Base-by-base conservation (phyloP, 2,329 filamentous ascomycete genomes). In the Sporothrix euskadiensis region DNA sequence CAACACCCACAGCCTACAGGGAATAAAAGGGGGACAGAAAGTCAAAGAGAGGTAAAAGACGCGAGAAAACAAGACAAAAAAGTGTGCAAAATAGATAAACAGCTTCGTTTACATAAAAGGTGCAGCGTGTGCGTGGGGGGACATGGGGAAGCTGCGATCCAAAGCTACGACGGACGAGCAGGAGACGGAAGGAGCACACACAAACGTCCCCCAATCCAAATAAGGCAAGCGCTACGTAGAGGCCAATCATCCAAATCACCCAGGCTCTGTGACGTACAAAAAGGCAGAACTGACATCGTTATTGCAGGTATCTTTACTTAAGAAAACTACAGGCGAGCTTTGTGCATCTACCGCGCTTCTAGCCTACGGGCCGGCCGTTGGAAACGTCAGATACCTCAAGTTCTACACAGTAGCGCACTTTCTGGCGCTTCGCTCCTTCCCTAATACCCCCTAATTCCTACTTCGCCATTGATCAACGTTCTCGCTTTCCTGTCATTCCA, bases 111-210 rank as follows among this genome's bases (percentile, higher is more conserved):
- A 66, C 22, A 14, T 9, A 26, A 66, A 47, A n/a, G 14, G 35
- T 65, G 35, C 14, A 49, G 35, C 16, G 35, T 41, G 59, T 30
- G 30, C 41, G 59, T 35, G 59, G 59, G 32, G n/a, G 7, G 4
- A 19, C 16, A 22, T 5, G 32, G 57, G 26, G 26, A 26, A 26
- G 26, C 26, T 26, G 26, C 26, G 26, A 26, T 26, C 26, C 26
- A 26, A 63, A 41, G 35, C 19, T 61, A 61, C 19, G 16, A 30
- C 30, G 7, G 32, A 22, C 19, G 57, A 10, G 22, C 57, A 63
- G 19, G 6, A 63, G 59, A 63, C 59, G 35, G 57, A 63, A 63
- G 59, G 59, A 65, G 35, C 35, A 19, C 56, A 59, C 14, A 30
- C 16, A 59, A 59, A 32, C 14, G 19, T 35, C 30, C 30, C 30